Evolutionary conservation across 164 flowering plant species (phyloP), one percentile per base, ranked within the genome.

Genomic region (Dillenia turbinata): DNA sequence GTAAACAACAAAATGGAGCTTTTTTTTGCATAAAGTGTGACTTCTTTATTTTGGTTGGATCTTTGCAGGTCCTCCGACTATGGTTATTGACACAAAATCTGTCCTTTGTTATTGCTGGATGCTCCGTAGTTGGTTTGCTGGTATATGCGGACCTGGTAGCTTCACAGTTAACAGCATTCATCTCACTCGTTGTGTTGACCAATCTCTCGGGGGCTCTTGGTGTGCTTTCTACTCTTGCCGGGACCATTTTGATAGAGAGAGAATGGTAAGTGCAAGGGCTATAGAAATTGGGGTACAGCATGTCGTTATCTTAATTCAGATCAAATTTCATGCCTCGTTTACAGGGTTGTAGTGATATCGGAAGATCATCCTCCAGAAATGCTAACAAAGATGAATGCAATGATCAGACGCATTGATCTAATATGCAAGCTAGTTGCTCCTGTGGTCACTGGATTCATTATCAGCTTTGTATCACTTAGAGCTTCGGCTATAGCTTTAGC

Each of bases 261-360:
- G 98, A 92, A 75, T 92, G 98, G 98, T 89, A 73, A 63, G 24
- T 54, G 10, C 49, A 14, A 19, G 22, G 22, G 22, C 22, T 19
- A 19, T 19, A 19, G 22, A 19, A 19, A 19, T 19, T 19, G 22
- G 22, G 22, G 22, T 19, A 19, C 1, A 19, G 22, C 22, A 19
- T 19, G 22, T 19, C 22, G 22, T 1, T 19, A 19, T 19, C 22
- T 19, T 19, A 1, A 19, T 19, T 19, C 22, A 19, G 22, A 19
- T 19, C 22, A 19, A 19, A 19, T 19, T 19, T 19, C 22, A 19
- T 19, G 22, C 22, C 22, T 19, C 22, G 1, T 19, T 26, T 54
- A 49, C 89, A 93, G 98, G 98, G 90, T 87, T 40, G 89, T 93
- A 51, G 92, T 90, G 59, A 88, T 93, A 66, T 78, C 98, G 47